Evolutionary conservation across 225 moss, liverwort and hornwort species (phyloP), one percentile per base, ranked within the genome.

Genomic region (Antitrichia curtipendula): DNA sequence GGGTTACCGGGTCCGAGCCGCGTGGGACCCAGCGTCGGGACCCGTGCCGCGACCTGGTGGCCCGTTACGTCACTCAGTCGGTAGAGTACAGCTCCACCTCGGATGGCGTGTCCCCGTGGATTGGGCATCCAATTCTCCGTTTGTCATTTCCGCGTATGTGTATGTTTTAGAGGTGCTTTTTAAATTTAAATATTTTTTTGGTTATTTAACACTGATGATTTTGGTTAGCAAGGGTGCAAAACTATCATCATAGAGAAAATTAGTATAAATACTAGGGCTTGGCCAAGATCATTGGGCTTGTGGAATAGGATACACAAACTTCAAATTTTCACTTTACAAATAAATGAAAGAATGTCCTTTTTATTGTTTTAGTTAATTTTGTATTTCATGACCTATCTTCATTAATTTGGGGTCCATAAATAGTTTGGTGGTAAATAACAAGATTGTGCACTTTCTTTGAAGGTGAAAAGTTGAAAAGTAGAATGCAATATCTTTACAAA

Each of bases 171-270:
- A n/a, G n/a, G n/a, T n/a, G n/a, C n/a, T n/a, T n/a, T n/a, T n/a
- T n/a, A n/a, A n/a, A n/a, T n/a, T n/a, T n/a, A n/a, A n/a, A n/a
- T n/a, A n/a, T n/a, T n/a, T n/a, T n/a, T n/a, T n/a, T n/a, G n/a
- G n/a, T n/a, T n/a, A n/a, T n/a, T n/a, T n/a, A n/a, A n/a, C n/a
- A n/a, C n/a, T n/a, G n/a, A n/a, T n/a, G n/a, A n/a, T 49, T 49
- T 49, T 49, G 8, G 8, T 49, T 9, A 49, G 49, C 20, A 1
- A 20, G 20, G 29, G 7, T 0, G 0, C 20, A 50, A 50, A 34
- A 52, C 2, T 8, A 52, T 3, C 8, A 75, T 14, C 0, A 0
- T 0, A 0, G 21, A 3, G 2, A 75, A 34, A 50, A 32, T 22
- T 34, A 34, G 8, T 50, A 21, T 34, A 75, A 34, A 13, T 32